phyloP scores from a whole-genome alignment of 2,329 filamentous ascomycete species.

The Decorospora gaudefroyi region DNA sequence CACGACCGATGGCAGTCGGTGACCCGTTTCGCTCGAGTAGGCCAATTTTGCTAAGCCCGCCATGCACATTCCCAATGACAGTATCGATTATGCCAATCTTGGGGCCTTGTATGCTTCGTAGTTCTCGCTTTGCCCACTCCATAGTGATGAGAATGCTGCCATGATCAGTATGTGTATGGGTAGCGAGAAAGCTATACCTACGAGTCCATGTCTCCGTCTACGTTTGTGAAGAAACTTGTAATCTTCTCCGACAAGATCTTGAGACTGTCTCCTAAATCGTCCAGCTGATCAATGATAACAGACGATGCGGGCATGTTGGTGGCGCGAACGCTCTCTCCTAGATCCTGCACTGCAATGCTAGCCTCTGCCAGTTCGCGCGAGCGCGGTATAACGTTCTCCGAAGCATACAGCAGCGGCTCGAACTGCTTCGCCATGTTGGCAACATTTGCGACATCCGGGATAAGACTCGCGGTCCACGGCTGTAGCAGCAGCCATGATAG shows the following conservation, averaged over 20 bases:
- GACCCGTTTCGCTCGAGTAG: conserved; percentile 47
- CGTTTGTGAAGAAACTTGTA: conserved; percentile 89
- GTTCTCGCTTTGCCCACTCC: conserved; percentile 91
- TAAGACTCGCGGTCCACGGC: conserved; percentile 67
- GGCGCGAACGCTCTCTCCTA: conserved; percentile 84
- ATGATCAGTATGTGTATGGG: conserved; percentile 19
- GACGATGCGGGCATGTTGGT: conserved; percentile 90
- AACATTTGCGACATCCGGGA: conserved; percentile 87
- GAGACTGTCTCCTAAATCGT: conserved; percentile 82
- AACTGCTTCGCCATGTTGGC: conserved; percentile 88
- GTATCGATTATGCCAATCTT: conserved; percentile 65
- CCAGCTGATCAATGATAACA: conserved; percentile 82
- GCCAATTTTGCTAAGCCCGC: conserved; percentile 67
- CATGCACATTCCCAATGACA: conserved; percentile 85
- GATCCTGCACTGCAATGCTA: conserved; percentile 90
- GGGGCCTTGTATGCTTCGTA: conserved; percentile 57
- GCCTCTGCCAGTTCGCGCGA: conserved; percentile 89
- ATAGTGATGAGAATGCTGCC: conserved; percentile 84
- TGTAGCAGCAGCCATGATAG: conserved; percentile 68
- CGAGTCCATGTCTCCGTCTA: conserved; percentile 90
- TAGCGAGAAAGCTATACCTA: conserved; percentile 46
- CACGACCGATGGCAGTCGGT: conserved; percentile 69
- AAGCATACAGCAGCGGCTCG: conserved; percentile 93
- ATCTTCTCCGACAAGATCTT: conserved; percentile 84
- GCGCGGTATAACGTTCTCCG: conserved; percentile 83